Evolutionary conservation across 306 rosid genomes (phyloP), one percentile per base, ranked within the genome.

Genomic region (Cucurbita moschata): DNA sequence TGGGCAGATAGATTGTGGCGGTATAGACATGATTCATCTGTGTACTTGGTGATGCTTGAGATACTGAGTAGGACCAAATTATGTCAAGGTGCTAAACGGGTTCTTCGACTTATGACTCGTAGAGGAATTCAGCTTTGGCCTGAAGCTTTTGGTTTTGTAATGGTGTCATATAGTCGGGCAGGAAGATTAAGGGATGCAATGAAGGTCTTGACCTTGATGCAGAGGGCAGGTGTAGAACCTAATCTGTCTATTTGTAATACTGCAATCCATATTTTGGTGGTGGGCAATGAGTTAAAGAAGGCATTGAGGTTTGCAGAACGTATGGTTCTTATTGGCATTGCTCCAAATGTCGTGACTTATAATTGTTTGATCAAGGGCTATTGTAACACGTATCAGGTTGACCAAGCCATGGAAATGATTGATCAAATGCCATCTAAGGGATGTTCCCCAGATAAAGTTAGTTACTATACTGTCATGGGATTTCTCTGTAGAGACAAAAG

Each of bases 1-100:
- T 90, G 97, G 98, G 96, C 90, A 26, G 97, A 93, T 81, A 76
- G 92, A 78, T 88, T 87, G 68, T 90, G 98, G 98, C 85, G 96
- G 53, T 88, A 90, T 46, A 80, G 82, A 19, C 97, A 90, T 35
- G 77, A 85, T 35, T 73, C 81, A 2, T 6, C 84, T 52, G 96
- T 87, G 40, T 88, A 86, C 79, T 81, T 88, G 72, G 80, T 88
- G 15, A 87, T 90, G 90, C 80, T 93, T 19, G 89, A 87, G 81
- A 76, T 90, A 60, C 96, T 90, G 64, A 83, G 97, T 79, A 87
- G 85, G 86, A 88, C 97, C 64, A 93, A 88, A 70, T 58, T 93
- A 82, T 90, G 97, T 73, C 93, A 88, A 75, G 98, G 97, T 71
- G 86, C 96, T 26, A 90, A 77, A 74, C 72, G 98, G 60, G 79